Conservation (phyloP, 225 moss, liverwort and hornwort genomes). For the Ulota crispa region DNA sequence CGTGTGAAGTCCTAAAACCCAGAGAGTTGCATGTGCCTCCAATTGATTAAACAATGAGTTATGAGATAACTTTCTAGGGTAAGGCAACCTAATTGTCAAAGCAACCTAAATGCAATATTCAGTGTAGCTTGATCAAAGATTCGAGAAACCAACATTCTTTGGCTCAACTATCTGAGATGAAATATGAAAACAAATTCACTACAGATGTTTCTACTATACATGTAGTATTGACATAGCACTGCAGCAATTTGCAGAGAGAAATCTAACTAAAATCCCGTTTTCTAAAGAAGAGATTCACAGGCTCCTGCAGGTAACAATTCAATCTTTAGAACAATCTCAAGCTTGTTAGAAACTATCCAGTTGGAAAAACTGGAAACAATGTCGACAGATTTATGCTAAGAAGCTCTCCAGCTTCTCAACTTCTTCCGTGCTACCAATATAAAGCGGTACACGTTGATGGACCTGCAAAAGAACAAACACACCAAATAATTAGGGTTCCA, state of each 20-base stretch:
- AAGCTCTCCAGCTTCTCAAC: slow-evolving; percentile 82
- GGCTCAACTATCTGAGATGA: neutral
- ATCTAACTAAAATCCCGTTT: neutral
- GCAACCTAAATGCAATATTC: neutral
- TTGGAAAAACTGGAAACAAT: slow-evolving; percentile 6
- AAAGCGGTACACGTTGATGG: slow-evolving; percentile 83
- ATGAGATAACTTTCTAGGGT: too few species aligned
- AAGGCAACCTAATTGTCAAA: too few species aligned
- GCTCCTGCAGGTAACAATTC: neutral
- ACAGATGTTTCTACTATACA: slow-evolving; percentile 7
- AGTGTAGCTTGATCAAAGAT: neutral
- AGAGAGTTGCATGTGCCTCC: too few species aligned
- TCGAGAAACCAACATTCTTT: neutral
- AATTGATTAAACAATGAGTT: too few species aligned
- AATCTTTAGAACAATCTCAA: neutral
- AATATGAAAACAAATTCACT: neutral
- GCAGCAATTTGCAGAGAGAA: neutral
- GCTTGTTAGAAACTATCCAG: neutral
- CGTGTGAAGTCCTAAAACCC: too few species aligned
- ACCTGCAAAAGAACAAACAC: slow-evolving; percentile 41
- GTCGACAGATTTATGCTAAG: slow-evolving; percentile 52
- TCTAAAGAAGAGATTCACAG: neutral
- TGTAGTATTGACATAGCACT: slow-evolving; percentile 4
- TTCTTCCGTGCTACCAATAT: slow-evolving; percentile 71
- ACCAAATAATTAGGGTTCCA: neutral